Percentiles rank a stretch among this genome's conserved stretches.
Evolutionary conservation across 306 rosid species (phyloP).

Genomic region (Boehmeria nivea): DNA sequence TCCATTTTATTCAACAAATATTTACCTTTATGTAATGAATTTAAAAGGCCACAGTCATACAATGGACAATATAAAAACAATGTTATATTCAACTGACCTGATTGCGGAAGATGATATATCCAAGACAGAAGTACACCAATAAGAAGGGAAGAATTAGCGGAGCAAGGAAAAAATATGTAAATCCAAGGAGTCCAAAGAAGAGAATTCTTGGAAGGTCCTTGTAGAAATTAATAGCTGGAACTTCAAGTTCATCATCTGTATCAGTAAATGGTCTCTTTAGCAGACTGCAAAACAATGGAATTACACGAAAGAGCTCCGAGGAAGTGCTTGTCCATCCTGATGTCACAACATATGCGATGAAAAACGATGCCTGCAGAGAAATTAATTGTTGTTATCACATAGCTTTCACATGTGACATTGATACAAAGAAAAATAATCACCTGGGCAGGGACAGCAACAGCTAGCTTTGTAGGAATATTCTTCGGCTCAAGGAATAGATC

Average conservation of each 20-base stretch:
- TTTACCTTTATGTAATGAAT: too few relatives aligned
- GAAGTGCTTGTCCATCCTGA: constrained; percentile 89
- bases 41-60: not conserved
- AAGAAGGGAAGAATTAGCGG: constrained; percentile 91
- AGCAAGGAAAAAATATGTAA: constrained; percentile 88
- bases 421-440: constrained; percentile 34
- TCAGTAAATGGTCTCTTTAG: constrained; percentile 48
- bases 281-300: constrained; percentile 54
- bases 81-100: constrained; percentile 41
- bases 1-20: too few relatives aligned
- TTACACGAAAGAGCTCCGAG: constrained; percentile 70
- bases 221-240: constrained; percentile 62
- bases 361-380: constrained; percentile 75
- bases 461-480: constrained; percentile 66
- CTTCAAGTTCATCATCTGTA: constrained; percentile 48
- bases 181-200: constrained; percentile 90
- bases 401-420: too few relatives aligned
- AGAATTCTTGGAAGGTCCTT: constrained; percentile 72
- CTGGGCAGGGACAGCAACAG: constrained; percentile 83
- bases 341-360: constrained; percentile 89
- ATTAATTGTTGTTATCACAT: too few relatives aligned
- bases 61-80: not conserved
- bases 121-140: constrained; percentile 66
- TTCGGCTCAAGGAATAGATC: constrained; percentile 60
- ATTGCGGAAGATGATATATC: constrained; percentile 67